Percentiles rank a stretch among this genome's conserved stretches.
These are phyloP conservation scores for Kandelia obovata DNA, from an alignment of 345 rosid genomes.

Conservation along the genomic window DNA sequence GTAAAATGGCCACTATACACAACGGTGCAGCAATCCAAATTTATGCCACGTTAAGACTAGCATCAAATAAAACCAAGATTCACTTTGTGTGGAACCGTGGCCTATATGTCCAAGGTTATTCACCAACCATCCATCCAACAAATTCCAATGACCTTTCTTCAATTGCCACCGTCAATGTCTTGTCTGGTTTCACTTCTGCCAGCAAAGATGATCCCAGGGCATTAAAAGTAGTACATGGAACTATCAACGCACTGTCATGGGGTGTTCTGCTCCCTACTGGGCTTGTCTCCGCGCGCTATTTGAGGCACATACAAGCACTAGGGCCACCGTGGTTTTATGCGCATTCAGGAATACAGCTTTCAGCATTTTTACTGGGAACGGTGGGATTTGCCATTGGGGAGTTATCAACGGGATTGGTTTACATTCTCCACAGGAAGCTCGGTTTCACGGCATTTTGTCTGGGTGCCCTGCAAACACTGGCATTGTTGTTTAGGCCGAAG, in stretches of 20 bases:
- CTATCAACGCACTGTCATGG: constrained; percentile 69
- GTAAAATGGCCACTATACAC: constrained; percentile 83
- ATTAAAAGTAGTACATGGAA: constrained; percentile 57
- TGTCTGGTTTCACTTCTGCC: constrained; percentile 49
- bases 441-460: constrained; percentile 62
- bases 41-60: constrained; percentile 58
- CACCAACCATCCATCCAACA: constrained; percentile 95
- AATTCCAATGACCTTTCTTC: constrained; percentile 78
- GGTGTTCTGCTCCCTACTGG: constrained; percentile 73
- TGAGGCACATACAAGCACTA: constrained; percentile 56
- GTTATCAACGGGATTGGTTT: constrained; percentile 60
- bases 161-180: constrained; percentile 63
- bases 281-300: constrained; percentile 55
- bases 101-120: constrained; percentile 90
- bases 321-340: constrained; percentile 89
- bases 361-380: constrained; percentile 54
- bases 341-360: constrained; percentile 64
- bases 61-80: constrained; percentile 55
- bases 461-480: constrained; percentile 69
- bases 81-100: constrained; percentile 95
- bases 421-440: constrained; percentile 66
- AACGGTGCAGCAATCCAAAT: constrained; percentile 77
- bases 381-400: constrained; percentile 69
- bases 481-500: constrained; percentile 75
- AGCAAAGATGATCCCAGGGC: constrained; percentile 22